Evolutionary conservation across 2,329 filamentous ascomycete genomes (phyloP), one percentile per base, ranked within the genome.

Genomic region (Neofusicoccum cordaticola): DNA sequence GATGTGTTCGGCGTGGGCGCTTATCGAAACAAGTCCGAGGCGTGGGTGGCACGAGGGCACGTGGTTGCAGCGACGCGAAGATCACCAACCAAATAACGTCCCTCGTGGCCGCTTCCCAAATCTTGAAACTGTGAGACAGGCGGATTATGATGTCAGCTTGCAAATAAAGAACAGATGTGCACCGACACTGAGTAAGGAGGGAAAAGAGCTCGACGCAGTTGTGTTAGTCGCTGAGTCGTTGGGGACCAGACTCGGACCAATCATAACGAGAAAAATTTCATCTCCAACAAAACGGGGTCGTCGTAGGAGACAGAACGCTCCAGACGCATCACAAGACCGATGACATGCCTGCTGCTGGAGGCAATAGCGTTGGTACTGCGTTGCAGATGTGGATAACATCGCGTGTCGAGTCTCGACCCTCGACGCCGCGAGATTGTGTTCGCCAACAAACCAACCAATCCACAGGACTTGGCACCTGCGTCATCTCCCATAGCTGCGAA

Each of bases 101-200:
- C 9, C 8, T 15, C 12, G n/a, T 19, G 12, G 31, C 27, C 41
- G 12, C 27, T 41, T 45, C 52, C 34, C 53, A 44, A 58, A 47
- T 47, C 56, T 60, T 60, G 56, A 48, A 47, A 47, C 56, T 37
- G 56, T 15, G 12, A 27, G n/a, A 9, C 19, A n/a, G 13, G 31
- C 56, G 17, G 31, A 57, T 31, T 42, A 47, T 60, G 56, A 60
- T 60, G 56, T 60, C 56, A 60, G 56, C 41, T n/a, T 22, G 12
- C 41, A 34, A 39, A 9, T 47, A 15, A 19, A 37, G 31, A 47
- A 60, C 42, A 47, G n/a, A 13, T 37, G 42, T 22, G 12, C 42
- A 13, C 15, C 11, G 19, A 22, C 31, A 37, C 13, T 9, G 22
- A 34, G 42, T 22, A 37, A 17, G 41, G 22, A 34, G 37, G 35